Percentiles rank a stretch among this genome's conserved stretches.
Conservation (phyloP, 1,284 basidiomycete species). For the Pascua sp. region DNA sequence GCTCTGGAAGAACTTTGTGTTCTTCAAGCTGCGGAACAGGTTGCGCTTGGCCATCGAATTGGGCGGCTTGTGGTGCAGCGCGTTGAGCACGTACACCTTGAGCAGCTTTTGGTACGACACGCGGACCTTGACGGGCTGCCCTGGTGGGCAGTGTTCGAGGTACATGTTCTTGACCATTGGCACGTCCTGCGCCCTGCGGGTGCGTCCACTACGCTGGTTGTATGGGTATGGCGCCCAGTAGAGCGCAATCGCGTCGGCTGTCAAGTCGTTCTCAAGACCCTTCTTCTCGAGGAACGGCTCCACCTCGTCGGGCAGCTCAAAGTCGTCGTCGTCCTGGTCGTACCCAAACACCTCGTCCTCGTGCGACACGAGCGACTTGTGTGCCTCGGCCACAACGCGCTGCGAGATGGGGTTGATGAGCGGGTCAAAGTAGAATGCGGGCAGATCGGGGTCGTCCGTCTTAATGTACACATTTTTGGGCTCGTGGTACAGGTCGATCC, state of each 20-base stretch:
- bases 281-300: conserved; percentile 79
- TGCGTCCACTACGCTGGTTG: conserved; percentile 84
- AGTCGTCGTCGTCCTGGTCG: conserved; percentile 75
- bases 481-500: conserved; percentile 84
- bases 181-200: conserved; percentile 89
- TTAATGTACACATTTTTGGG: conserved; percentile 99
- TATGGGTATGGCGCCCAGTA: conserved; percentile 99
- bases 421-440: conserved; percentile 99
- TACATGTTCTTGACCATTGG: conserved; percentile 98
- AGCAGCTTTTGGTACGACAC: conserved; percentile 99
- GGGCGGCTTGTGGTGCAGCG: conserved; percentile 79
- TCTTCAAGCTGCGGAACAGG: conserved; percentile 89
- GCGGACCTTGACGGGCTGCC: conserved; percentile 94
- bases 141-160: conserved; percentile 94
- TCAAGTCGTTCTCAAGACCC: conserved; percentile 83
- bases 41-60: conserved; percentile 99
- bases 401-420: conserved; percentile 94
- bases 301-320: conserved; percentile 76
- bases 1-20: conserved; percentile 99
- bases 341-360: conserved; percentile 89
- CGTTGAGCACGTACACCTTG: conserved; percentile 94
- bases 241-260: conserved; percentile 92
- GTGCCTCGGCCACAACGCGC: conserved; percentile 77
- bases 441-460: conserved; percentile 96
- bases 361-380: conserved; percentile 75